Base-by-base conservation (phyloP, 139 green algal species). In the Chlamydomonas eustigma region DNA sequence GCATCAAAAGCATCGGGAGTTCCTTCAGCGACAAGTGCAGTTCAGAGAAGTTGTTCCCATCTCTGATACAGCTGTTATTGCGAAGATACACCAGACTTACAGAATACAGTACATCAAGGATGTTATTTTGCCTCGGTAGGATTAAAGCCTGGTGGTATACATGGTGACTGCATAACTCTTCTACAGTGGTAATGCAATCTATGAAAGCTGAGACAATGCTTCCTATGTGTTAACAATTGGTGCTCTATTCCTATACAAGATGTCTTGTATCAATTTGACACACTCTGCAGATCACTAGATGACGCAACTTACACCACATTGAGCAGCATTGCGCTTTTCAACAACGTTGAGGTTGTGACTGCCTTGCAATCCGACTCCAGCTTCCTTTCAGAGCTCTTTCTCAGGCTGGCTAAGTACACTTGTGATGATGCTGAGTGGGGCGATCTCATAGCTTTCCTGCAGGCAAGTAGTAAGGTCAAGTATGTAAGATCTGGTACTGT, bases 21-120 rank as follows among this genome's bases (percentile, higher is more conserved):
- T 74, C 66, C 66, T 74, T 33, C 35, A 78, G 50, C 73, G 68
- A 36, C 50, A 74, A 18, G 77, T 88, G 50, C 50, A 77, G 33
- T 89, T 89, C 78, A 89, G 87, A 70, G 83, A 90, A 39, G 87
- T 91, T 3, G 88, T 97, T 68, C 92, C 93, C 25, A 95, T 97
- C 75, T 81, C 58, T 3, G 83, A 84, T 66, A 58, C 81, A 6
- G 75, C 74, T 6, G 74, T 96, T n/a, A 77, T 88, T 1, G 80
- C 85, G 32, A 97, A 97, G 74, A 99, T 99, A 70, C 94, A 98
- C 80, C 93, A 97, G 80, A 96, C 94, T 35, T 98, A 97, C 80
- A 84, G 93, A 37, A 92, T 96, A 71, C 86, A 91, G 58, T 98
- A 97, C 81, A 73, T 98, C 5, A 96, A 97, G 76, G 96, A 99